Evolutionary conservation across 148 eudicot genomes (phyloP).

Genomic region (Rhododendron mucronatum): DNA sequence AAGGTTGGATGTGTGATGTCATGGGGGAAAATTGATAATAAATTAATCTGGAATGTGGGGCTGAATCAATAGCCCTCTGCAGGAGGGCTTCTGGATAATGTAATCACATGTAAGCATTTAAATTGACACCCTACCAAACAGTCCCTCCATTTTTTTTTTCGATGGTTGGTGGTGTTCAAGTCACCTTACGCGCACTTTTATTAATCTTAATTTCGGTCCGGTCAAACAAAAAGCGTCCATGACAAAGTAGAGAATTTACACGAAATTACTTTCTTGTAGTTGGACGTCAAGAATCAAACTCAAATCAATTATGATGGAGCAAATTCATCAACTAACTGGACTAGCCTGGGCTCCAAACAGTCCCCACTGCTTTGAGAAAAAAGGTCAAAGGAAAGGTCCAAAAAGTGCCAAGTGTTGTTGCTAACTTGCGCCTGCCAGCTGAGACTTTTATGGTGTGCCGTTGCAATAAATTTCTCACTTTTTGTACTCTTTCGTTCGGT

Average conservation of each 20-base stretch:
- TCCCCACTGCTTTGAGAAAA: not conserved
- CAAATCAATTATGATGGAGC: not conserved
- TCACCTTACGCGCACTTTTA: not conserved
- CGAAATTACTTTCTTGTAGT: too few species aligned
- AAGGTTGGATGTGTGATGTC: not conserved
- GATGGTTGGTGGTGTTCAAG: not conserved
- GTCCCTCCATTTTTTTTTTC: not conserved
- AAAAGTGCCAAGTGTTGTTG: not conserved
- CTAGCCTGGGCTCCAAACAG: not conserved
- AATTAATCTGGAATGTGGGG: not conserved
- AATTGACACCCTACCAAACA: slow-evolving; percentile 6
- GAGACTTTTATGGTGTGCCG: not conserved
- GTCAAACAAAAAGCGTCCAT: too few species aligned
- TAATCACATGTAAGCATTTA: slow-evolving; percentile 12
- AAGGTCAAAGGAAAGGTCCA: not conserved
- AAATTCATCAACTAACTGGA: not conserved
- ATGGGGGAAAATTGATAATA: not conserved
- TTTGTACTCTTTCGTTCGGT: not conserved
- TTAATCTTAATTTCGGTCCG: not conserved
- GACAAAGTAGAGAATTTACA: too few species aligned
- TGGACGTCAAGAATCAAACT: too few species aligned
- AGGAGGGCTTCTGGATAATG: not conserved
- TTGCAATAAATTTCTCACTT: not conserved
- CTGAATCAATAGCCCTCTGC: not conserved
- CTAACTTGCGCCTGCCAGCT: slow-evolving; percentile 2